Conservation (phyloP, 164 flowering plant species). For the Aristolochia californica region DNA sequence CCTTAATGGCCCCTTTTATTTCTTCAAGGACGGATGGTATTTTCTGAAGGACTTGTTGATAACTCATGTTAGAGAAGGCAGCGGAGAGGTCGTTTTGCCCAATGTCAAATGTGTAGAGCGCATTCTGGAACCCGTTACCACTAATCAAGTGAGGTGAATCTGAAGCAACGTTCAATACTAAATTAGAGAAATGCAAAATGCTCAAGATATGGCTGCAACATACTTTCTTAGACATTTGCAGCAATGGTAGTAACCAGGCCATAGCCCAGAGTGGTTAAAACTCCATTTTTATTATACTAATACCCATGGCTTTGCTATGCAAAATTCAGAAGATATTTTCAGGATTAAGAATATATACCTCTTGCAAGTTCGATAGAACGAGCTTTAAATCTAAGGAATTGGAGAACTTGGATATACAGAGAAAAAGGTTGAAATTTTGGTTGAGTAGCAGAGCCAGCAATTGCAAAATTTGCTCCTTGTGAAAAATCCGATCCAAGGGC, state of each 20-base stretch:
- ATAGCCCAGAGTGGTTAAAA: too few relatives aligned
- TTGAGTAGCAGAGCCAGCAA: slow-evolving; percentile 32
- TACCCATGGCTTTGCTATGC: too few relatives aligned
- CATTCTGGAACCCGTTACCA: slow-evolving; percentile 33
- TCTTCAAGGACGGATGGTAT: slow-evolving; percentile 39
- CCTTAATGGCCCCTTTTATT: slow-evolving; percentile 30
- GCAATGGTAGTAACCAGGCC: too few relatives aligned
- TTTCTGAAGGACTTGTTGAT: slow-evolving; percentile 19
- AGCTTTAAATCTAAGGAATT: slow-evolving; percentile 35
- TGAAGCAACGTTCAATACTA: slow-evolving; percentile 1
- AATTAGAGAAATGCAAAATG: too few relatives aligned
- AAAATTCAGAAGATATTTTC: background rate
- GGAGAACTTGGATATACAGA: slow-evolving; percentile 36
- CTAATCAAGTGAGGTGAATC: slow-evolving; percentile 19
- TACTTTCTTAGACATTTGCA: too few relatives aligned
- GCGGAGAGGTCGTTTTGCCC: slow-evolving; percentile 46
- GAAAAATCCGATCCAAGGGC: slow-evolving; percentile 42
- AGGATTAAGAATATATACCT: background rate
- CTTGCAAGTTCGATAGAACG: slow-evolving; percentile 6
- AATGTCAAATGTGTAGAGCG: slow-evolving; percentile 48
- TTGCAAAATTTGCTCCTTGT: slow-evolving; percentile 55
- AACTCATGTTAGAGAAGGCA: slow-evolving; percentile 29
- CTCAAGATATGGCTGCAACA: too few relatives aligned
- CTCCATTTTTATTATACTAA: too few relatives aligned
- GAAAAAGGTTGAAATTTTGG: slow-evolving; percentile 29